Conservation (phyloP, 1,139 yeast genomes). For the Hemisphaericaspora lyxosophila region DNA sequence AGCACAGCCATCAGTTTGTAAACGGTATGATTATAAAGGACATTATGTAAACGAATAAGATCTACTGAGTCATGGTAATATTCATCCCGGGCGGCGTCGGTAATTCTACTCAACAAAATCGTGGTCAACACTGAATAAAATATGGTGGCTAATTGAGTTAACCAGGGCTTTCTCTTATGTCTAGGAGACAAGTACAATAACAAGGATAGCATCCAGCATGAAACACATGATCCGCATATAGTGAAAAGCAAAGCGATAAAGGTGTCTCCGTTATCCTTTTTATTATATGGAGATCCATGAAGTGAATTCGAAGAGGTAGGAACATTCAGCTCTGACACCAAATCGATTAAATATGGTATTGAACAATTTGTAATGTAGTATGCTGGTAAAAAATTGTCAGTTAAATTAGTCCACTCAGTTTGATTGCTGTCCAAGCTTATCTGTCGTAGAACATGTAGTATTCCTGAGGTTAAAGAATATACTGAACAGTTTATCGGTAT, state of each 20-base stretch:
- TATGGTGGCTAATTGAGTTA: slow-evolving; percentile 47
- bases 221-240: slow-evolving; percentile 42
- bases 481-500: slow-evolving; percentile 37
- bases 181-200: slow-evolving; percentile 46
- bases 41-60: slow-evolving; percentile 30
- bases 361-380: slow-evolving; percentile 47
- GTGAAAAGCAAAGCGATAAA: slow-evolving; percentile 45
- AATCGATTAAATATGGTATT: slow-evolving; percentile 11
- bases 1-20: slow-evolving; percentile 32
- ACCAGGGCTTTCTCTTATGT: slow-evolving; percentile 46
- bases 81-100: slow-evolving; percentile 32
- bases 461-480: slow-evolving; percentile 37
- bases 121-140: slow-evolving; percentile 46
- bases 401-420: slow-evolving; percentile 17
- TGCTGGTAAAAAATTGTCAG: slow-evolving; percentile 31
- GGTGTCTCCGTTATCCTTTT: slow-evolving; percentile 41
- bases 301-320: background rate
- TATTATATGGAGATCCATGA: slow-evolving; percentile 21
- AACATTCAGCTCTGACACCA: slow-evolving; percentile 9
- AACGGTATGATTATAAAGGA: slow-evolving; percentile 28
- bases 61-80: slow-evolving; percentile 40
- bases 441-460: slow-evolving; percentile 15
- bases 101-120: slow-evolving; percentile 37
- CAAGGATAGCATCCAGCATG: slow-evolving; percentile 56
- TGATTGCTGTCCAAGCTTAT: slow-evolving; percentile 19